These are phyloP conservation scores for Syncephalis plumigaleata DNA, from an alignment of 371 early-diverging fungal genomes.

Conservation along the genomic window DNA sequence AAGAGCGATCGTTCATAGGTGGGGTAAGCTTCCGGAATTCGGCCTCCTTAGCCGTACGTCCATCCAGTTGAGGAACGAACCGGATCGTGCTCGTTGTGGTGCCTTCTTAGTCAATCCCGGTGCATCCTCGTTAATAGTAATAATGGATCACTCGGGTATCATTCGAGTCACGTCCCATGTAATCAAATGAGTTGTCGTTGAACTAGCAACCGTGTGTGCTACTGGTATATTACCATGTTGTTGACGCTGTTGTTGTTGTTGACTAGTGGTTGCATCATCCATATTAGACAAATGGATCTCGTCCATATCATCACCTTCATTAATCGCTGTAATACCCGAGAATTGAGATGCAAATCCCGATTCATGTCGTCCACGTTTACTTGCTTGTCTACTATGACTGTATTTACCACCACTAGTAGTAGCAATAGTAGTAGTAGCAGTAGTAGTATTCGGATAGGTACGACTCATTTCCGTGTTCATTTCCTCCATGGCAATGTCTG, in stretches of 20 bases:
- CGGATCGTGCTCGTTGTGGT: no score
- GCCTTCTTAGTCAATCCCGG: constrained; percentile 13
- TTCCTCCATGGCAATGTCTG: no score
- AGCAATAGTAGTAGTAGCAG: not conserved
- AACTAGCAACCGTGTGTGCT: no score
- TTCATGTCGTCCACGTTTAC: constrained; percentile 13
- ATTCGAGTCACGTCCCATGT: constrained; percentile 1
- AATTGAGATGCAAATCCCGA: constrained; percentile 6
- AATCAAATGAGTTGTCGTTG: no score
- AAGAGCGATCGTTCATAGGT: constrained; percentile 40
- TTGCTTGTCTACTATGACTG: constrained; percentile 10
- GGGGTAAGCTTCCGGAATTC: constrained; percentile 42
- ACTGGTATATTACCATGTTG: no score
- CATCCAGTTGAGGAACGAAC: constrained; percentile 3
- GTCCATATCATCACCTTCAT: not conserved
- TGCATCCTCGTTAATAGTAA: constrained; percentile 11
- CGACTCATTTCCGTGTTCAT: not conserved
- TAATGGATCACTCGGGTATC: constrained; percentile 5
- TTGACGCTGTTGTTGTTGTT: no score
- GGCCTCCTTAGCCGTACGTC: constrained; percentile 20
- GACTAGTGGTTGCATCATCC: no score
- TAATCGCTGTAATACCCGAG: constrained; percentile 5
- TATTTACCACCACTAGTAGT: constrained; percentile 1
- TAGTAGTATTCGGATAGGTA: not conserved
- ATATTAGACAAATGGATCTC: no score